These are phyloP conservation scores for Globisporangium splendens DNA, from an alignment of 352 stramenopile genomes.

Conservation along the genomic window DNA sequence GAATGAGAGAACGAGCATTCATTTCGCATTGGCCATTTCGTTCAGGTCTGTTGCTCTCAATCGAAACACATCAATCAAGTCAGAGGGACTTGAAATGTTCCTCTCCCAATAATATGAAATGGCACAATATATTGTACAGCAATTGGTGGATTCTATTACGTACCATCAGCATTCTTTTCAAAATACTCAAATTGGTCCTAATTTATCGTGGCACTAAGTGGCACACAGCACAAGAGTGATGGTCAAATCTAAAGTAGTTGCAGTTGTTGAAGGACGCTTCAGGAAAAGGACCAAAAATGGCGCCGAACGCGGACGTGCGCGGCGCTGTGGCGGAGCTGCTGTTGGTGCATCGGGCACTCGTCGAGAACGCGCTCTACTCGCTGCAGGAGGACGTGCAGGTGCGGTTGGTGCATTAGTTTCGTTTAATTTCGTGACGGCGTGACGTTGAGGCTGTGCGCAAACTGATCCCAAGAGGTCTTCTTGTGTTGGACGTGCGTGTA, in stretches of 20 bases:
- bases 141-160: too few relatives aligned
- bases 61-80: too few relatives aligned
- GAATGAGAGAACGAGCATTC: too few relatives aligned
- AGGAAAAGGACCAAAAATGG: not conserved
- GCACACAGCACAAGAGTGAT: not conserved
- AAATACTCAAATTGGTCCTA: too few relatives aligned
- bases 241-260: not conserved
- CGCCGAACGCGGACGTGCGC: conserved; percentile 8
- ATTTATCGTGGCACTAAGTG: too few relatives aligned
- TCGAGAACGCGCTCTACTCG: conserved; percentile 30
- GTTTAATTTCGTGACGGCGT: not conserved
- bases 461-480: not conserved
- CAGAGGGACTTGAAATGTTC: too few relatives aligned
- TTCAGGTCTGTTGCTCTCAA: too few relatives aligned
- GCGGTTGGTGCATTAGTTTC: not conserved
- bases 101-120: too few relatives aligned
- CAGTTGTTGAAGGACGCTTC: not conserved
- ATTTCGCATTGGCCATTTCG: too few relatives aligned
- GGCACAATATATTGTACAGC: too few relatives aligned
- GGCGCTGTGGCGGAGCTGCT: conserved; percentile 45
- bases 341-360: conserved; percentile 30
- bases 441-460: not conserved
- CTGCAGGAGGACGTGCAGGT: conserved; percentile 35
- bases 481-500: conserved; percentile 1
- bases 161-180: too few relatives aligned